These are phyloP conservation scores for Hawksworthiomyces lignivorus DNA, from an alignment of 2,329 filamentous ascomycete genomes.

Conservation along the genomic window DNA sequence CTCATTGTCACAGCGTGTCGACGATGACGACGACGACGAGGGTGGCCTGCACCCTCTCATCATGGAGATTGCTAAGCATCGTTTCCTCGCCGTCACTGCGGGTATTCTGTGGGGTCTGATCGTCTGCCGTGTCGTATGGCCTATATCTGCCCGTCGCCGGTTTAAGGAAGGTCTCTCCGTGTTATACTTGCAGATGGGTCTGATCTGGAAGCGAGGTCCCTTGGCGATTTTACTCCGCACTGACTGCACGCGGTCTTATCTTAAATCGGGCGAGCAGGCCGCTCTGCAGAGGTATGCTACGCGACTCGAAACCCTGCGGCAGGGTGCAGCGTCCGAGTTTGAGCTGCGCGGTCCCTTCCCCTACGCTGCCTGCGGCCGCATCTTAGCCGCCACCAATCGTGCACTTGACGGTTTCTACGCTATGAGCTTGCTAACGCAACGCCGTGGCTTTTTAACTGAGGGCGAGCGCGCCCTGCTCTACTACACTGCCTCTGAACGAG, in stretches of 20 bases:
- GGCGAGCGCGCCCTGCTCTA: constrained; percentile 75
- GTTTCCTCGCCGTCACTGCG: constrained; percentile 75
- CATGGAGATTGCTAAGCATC: constrained; percentile 77
- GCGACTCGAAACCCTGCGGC: constrained; percentile 65
- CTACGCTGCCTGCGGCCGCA: constrained; percentile 59
- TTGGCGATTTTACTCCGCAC: constrained; percentile 63
- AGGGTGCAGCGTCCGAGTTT: constrained; percentile 74
- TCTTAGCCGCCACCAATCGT: constrained; percentile 71
- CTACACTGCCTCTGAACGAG: constrained; percentile 72
- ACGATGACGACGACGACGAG: constrained; percentile 80
- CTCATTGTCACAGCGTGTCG: constrained; percentile 71
- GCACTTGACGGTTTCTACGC: constrained; percentile 93
- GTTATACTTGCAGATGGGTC: constrained; percentile 88
- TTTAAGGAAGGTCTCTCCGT: constrained; percentile 83
- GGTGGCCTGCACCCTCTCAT: constrained; percentile 79
- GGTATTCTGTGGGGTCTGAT: constrained; percentile 91
- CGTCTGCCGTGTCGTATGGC: constrained; percentile 84
- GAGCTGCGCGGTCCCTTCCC: constrained; percentile 85
- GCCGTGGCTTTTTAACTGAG: constrained; percentile 64
- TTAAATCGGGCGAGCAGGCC: constrained; percentile 80
- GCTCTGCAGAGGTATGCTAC: constrained; percentile 75
- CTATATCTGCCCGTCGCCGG: constrained; percentile 80
- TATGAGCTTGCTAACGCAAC: constrained; percentile 87
- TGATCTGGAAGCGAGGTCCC: constrained; percentile 94
- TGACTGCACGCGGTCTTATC: constrained; percentile 57